phyloP scores from a whole-genome alignment of 1,284 basidiomycete genomes.

The Malassezia equina region DNA sequence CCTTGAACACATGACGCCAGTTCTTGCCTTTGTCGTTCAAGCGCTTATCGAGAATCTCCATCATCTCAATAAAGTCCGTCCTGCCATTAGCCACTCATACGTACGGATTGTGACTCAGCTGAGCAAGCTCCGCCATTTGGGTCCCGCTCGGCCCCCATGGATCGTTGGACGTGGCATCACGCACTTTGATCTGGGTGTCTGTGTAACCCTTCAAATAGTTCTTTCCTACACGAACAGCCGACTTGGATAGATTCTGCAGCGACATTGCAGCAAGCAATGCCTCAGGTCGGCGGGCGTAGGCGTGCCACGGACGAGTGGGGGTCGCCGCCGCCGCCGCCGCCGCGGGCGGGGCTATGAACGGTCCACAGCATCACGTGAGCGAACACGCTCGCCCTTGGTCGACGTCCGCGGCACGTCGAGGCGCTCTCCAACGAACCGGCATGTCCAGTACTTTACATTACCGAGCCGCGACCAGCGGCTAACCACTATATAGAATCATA shows the following conservation, averaged over 20 bases:
- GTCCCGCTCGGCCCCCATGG: constrained; percentile 97
- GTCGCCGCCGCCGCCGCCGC: too few species aligned
- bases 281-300: neutral
- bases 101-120: constrained; percentile 93
- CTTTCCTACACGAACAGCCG: constrained; percentile 44
- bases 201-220: constrained; percentile 47
- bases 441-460: neutral
- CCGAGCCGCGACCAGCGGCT: neutral
- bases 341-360: too few species aligned
- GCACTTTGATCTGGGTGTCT: constrained; percentile 74
- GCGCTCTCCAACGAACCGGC: too few species aligned
- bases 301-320: too few species aligned
- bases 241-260: constrained; percentile 45
- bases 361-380: too few species aligned
- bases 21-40: constrained; percentile 99
- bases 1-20: constrained; percentile 99
- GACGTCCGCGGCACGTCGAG: too few species aligned
- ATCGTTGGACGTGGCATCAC: constrained; percentile 99
- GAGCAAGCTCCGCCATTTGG: constrained; percentile 93
- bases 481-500: neutral
- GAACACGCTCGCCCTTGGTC: too few species aligned
- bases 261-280: constrained; percentile 23
- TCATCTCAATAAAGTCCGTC: constrained; percentile 96
- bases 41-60: constrained; percentile 99
- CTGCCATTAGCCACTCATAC: constrained; percentile 53